Percentiles rank a stretch among this genome's conserved stretches.
These are phyloP conservation scores for Talaromyces adpressus DNA, from an alignment of 495 filamentous ascomycete genomes.

Conservation along the genomic window DNA sequence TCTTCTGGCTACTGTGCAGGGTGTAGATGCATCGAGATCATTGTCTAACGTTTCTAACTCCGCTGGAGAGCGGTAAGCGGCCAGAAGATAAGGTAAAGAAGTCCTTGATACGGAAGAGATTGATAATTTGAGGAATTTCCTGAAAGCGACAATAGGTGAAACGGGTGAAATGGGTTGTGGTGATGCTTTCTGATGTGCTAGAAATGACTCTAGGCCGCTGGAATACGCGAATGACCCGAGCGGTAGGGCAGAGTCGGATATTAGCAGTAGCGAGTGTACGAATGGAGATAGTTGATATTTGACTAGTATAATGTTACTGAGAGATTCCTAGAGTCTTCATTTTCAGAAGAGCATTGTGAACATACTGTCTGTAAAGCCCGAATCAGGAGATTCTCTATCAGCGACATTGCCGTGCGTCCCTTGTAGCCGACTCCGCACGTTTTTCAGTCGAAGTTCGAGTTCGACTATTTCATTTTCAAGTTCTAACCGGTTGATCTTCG, in stretches of 20 bases:
- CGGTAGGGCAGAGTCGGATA: conserved; percentile 92
- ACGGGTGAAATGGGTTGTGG: conserved; percentile 18
- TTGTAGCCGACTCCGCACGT: conserved; percentile 20
- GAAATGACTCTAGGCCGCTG: conserved; percentile 87
- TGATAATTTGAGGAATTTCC: conserved; percentile 71
- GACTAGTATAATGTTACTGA: not conserved
- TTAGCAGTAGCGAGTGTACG: conserved; percentile 76
- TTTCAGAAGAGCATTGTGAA: not conserved
- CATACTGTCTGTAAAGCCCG: not conserved
- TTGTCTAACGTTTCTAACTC: conserved; percentile 64
- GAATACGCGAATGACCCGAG: conserved; percentile 97
- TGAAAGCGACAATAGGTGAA: conserved; percentile 43
- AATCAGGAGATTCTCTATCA: conserved; percentile 8
- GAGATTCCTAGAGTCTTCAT: not conserved
- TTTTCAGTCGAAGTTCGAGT: conserved; percentile 40
- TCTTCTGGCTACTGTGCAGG: conserved; percentile 80
- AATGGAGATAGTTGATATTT: conserved; percentile 12
- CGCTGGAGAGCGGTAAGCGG: conserved; percentile 58
- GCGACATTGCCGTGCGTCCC: conserved; percentile 3
- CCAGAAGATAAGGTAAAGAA: conserved; percentile 77
- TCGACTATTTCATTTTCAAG: conserved; percentile 46
- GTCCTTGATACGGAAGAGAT: conserved; percentile 70
- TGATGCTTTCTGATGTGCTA: conserved; percentile 62
- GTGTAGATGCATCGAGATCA: conserved; percentile 73
- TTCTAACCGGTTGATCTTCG: conserved; percentile 5